Conservation (phyloP, 176 grass and related monocot genomes). For the Carex littledalei region DNA sequence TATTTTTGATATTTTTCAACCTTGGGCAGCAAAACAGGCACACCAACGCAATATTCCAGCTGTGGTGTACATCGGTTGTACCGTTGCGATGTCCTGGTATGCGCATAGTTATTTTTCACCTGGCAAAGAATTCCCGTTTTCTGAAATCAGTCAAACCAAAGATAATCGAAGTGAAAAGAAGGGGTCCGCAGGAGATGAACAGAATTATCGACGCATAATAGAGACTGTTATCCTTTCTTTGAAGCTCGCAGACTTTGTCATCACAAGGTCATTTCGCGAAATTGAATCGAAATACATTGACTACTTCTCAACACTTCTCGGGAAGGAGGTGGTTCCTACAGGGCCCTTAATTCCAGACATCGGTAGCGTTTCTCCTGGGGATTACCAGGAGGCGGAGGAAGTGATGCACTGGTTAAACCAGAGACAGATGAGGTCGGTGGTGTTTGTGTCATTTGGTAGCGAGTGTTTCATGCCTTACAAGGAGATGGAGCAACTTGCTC, state of each 20-base stretch:
- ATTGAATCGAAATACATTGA: conserved; percentile 50
- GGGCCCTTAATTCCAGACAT: conserved; percentile 39
- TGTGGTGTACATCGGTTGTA: conserved; percentile 31
- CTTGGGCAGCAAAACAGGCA: conserved; percentile 49
- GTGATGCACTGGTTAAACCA: conserved; percentile 43
- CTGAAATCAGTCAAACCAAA: conserved; percentile 18
- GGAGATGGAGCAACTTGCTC: conserved; percentile 39
- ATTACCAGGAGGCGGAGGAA: not conserved
- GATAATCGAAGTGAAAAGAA: conserved; percentile 30
- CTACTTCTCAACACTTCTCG: conserved; percentile 36
- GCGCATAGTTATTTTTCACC: not conserved
- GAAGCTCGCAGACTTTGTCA: conserved; percentile 42
- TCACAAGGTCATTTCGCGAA: conserved; percentile 43
- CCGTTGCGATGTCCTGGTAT: conserved; percentile 28
- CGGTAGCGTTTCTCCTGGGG: not conserved
- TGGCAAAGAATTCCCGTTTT: conserved; percentile 33
- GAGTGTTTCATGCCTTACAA: conserved; percentile 68
- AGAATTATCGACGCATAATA: not conserved
- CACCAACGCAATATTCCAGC: conserved; percentile 23
- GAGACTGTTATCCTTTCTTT: conserved; percentile 27
- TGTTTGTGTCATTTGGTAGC: conserved; percentile 61
- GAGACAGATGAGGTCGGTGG: conserved; percentile 30
- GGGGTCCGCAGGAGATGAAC: not conserved
- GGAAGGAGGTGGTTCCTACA: conserved; percentile 51
- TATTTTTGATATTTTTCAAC: conserved; percentile 62